phyloP scores from a whole-genome alignment of 2,329 filamentous ascomycete genomes.

The Penicillium sp. region DNA sequence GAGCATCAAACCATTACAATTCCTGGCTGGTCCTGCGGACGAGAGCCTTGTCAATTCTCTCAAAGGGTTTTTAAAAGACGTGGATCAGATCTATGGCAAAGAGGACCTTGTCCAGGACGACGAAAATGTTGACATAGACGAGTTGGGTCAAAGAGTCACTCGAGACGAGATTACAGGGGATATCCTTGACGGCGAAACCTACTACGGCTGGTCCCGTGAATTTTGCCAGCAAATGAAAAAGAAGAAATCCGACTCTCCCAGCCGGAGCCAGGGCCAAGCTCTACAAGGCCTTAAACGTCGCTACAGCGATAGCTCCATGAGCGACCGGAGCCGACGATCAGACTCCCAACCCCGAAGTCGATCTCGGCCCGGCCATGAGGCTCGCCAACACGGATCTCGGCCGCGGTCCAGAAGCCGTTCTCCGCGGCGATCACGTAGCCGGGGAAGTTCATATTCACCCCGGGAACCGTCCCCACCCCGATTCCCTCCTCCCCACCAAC shows the following conservation, averaged over 20 bases:
- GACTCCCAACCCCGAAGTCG: conserved; percentile 31
- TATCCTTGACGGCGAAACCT: conserved; percentile 66
- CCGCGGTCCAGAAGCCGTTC: conserved; percentile 23
- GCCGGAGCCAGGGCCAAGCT: conserved; percentile 52
- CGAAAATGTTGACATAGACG: conserved; percentile 64
- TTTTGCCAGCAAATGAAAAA: conserved; percentile 81
- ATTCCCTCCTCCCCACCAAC: conserved; percentile 24
- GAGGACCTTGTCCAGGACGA: conserved; percentile 51
- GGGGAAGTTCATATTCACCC: conserved; percentile 37
- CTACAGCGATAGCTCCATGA: conserved; percentile 40
- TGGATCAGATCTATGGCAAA: conserved; percentile 65
- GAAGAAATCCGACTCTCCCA: conserved; percentile 36
- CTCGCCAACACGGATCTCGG: conserved; percentile 23
- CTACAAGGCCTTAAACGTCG: conserved; percentile 39
- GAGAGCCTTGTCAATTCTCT: conserved; percentile 66
- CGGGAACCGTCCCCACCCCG: conserved; percentile 22
- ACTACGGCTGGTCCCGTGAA: conserved; percentile 81
- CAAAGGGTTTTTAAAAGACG: conserved; percentile 67
- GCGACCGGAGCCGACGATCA: conserved; percentile 30
- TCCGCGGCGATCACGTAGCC: conserved; percentile 27
- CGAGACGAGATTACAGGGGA: conserved; percentile 67
- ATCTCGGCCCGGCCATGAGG: conserved; percentile 26
- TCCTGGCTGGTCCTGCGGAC: conserved; percentile 67
- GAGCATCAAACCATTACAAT: conserved; percentile 69
- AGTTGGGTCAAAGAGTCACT: conserved; percentile 68